Base-by-base conservation (phyloP, 352 stramenopile genomes). In the Phytopythium mirpurense region DNA sequence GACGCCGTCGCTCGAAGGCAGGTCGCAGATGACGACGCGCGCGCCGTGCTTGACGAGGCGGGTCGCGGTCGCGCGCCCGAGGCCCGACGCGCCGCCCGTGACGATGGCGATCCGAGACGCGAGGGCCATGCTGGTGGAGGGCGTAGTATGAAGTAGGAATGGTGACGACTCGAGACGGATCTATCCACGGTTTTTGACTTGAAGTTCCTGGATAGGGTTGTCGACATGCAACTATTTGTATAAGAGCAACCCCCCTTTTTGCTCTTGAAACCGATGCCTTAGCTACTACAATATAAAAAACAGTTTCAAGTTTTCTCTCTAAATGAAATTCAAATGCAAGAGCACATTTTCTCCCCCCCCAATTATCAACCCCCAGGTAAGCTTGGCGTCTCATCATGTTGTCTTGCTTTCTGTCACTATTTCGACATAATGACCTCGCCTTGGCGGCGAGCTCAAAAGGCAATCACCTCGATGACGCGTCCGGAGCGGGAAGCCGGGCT, bases 21-120 rank as follows among this genome's bases (percentile, higher is more conserved):
- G 73, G 65, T 98, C 96, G 63, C 86, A 96, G 50, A 98, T 69
- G 24, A 98, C 72, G 41, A 98, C 93, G 46, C 78, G 78, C 50
- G 83, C 95, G 26, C 95, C 96, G 51, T 90, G 70, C 58, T 90
- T 79, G 29, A 97, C 63, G 56, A 98, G 85, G 48, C 82, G 81
- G 53, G 79, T 76, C n/a, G 90, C 96, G 37, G 95, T 97, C 24
- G 93, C 93, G 24, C 84, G 80, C 12, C 96, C 96, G 11, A 98
- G 74, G n/a, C 96, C 96, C 12, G 90, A 98, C 42, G 90, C 87
- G 4, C 84, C 93, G 54, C 96, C 96, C 5, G 90, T 98, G 32
- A 98, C 79, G 59, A 98, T 65, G 12, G 88, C 93, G 48, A 95
- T 69, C 43, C 78, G 76, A 52, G 68, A 75, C 2, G 78, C 62